A percentile compares a stretch with the other conserved stretches of the same genome.
These are phyloP conservation scores for Hibiscus syriacus DNA, from an alignment of 345 rosid species.

Conservation along the genomic window DNA sequence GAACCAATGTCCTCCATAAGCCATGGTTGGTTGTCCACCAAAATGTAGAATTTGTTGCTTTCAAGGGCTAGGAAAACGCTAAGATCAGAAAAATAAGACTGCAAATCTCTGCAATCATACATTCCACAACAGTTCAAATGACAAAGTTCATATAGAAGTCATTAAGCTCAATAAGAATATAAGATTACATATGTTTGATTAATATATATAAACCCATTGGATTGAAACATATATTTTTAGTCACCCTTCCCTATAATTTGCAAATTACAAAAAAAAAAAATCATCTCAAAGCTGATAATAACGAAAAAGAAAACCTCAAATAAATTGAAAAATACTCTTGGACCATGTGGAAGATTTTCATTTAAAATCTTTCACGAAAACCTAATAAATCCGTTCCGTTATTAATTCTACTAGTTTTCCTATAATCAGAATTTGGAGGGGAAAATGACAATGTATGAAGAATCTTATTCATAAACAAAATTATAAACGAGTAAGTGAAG, in stretches of 20 bases:
- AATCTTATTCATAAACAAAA: neutral
- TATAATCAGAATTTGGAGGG: neutral
- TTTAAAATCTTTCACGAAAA: neutral
- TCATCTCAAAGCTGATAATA: neutral
- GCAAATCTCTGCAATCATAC: slow-evolving; percentile 75
- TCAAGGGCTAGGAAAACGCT: slow-evolving; percentile 67
- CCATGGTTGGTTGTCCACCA: slow-evolving; percentile 98
- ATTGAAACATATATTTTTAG: neutral
- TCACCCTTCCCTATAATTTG: neutral
- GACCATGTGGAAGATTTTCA: neutral
- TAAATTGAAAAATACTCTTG: neutral
- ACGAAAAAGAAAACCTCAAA: neutral
- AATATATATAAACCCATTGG: neutral
- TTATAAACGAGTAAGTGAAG: neutral
- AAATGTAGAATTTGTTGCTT: slow-evolving; percentile 67
- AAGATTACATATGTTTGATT: no score
- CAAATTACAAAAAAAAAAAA: neutral
- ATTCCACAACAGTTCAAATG: neutral
- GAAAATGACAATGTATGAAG: neutral
- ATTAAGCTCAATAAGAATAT: no score
- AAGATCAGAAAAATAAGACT: slow-evolving; percentile 92
- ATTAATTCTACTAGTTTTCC: neutral
- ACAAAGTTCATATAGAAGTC: neutral
- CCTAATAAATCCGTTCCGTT: neutral
- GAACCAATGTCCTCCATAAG: slow-evolving; percentile 49